Conservation (phyloP, 257 asterid species). For the Scutellaria minor region DNA sequence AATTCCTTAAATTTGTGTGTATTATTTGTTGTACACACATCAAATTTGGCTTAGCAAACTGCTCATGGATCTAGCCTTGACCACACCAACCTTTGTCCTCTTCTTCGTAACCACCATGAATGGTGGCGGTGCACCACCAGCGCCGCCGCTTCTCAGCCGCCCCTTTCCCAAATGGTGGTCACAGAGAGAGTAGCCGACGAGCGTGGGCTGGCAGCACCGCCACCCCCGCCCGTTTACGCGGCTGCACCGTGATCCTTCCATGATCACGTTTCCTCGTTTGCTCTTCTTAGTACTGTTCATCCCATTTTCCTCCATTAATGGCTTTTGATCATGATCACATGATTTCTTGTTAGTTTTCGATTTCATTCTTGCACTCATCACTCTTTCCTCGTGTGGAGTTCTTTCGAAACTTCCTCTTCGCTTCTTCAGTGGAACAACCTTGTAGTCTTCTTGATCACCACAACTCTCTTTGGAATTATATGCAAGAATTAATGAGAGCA, state of each 20-base stretch:
- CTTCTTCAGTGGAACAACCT: constrained; percentile 62
- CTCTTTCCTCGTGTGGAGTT: constrained; percentile 26
- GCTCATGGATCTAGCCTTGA: constrained; percentile 74
- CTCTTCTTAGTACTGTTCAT: constrained; percentile 37
- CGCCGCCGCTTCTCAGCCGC: constrained; percentile 46
- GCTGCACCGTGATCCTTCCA: constrained; percentile 85
- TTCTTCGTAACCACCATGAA: constrained; percentile 40
- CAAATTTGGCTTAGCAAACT: constrained; percentile 60
- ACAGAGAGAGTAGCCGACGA: constrained; percentile 73
- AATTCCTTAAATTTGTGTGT: no score
- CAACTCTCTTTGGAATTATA: constrained; percentile 23
- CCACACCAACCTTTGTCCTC: constrained; percentile 56
- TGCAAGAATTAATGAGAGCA: background rate
- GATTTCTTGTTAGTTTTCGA: constrained; percentile 65
- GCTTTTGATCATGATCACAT: constrained; percentile 31
- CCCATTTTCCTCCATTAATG: background rate
- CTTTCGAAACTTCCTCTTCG: constrained; percentile 47
- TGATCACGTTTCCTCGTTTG: constrained; percentile 56
- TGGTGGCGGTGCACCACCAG: constrained; percentile 10
- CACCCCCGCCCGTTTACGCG: constrained; percentile 86
- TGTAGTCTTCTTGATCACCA: constrained; percentile 40
- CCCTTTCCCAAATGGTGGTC: constrained; percentile 86
- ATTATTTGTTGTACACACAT: background rate
- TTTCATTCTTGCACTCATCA: constrained; percentile 44
- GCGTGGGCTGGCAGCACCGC: constrained; percentile 78